Evolutionary conservation across 2,329 filamentous ascomycete species (phyloP).

Genomic region (Exophiala sideris): DNA sequence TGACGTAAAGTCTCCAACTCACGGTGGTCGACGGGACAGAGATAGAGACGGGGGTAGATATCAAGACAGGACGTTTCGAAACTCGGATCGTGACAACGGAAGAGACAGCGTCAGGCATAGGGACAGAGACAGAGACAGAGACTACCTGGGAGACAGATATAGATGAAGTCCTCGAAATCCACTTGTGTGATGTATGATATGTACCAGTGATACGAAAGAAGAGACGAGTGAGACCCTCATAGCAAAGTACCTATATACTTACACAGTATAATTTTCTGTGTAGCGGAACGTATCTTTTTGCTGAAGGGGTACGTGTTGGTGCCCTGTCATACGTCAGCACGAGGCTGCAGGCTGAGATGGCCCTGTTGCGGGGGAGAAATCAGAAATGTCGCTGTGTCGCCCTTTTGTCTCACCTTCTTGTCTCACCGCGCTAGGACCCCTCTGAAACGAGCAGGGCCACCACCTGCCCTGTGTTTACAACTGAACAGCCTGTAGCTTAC

Average conservation of each 20-base stretch:
- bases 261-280: neutral
- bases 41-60: slow-evolving; percentile 28
- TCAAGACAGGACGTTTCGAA: slow-evolving; percentile 12
- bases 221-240: neutral
- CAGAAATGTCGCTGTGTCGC: slow-evolving; percentile 7
- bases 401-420: slow-evolving; percentile 4
- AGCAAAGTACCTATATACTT: too few species aligned
- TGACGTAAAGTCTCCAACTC: slow-evolving; percentile 22
- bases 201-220: neutral
- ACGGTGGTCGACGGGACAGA: neutral
- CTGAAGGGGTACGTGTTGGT: neutral
- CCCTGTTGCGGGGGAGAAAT: neutral
- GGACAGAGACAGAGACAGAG: slow-evolving; percentile 38
- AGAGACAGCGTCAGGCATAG: slow-evolving; percentile 36
- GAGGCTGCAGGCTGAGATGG: slow-evolving; percentile 17
- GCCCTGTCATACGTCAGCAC: slow-evolving; percentile 19
- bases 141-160: slow-evolving; percentile 18
- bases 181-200: neutral
- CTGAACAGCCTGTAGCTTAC: neutral
- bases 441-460: neutral
- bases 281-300: slow-evolving; percentile 1
- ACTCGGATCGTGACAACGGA: slow-evolving; percentile 31
- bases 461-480: neutral
- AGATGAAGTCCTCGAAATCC: neutral
- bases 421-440: slow-evolving; percentile 19